Evolutionary conservation across 257 asterid genomes (phyloP).

Genomic region (Paulownia fortunei): DNA sequence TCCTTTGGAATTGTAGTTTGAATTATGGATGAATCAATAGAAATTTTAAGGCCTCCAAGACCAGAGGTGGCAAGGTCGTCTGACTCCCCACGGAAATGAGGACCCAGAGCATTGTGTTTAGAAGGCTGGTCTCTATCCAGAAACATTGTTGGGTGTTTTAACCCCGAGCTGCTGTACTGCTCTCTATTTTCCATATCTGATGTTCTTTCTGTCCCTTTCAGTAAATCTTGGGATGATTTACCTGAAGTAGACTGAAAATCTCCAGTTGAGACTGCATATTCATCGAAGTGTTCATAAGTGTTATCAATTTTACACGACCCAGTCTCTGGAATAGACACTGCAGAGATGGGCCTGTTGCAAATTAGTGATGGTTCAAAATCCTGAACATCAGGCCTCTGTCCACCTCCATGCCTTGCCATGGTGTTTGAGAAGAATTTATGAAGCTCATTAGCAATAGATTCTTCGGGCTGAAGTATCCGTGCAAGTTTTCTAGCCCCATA

Average conservation of each 20-base stretch:
- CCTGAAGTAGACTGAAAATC: conserved; percentile 23
- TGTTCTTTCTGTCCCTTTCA: conserved; percentile 12
- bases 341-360: conserved; percentile 33
- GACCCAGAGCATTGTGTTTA: conserved; percentile 1
- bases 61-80: conserved; percentile 32
- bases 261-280: neutral
- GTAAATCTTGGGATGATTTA: conserved; percentile 18
- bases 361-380: conserved; percentile 34
- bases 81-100: conserved; percentile 28
- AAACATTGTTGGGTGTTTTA: neutral
- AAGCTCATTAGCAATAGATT: conserved; percentile 60
- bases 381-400: conserved; percentile 60
- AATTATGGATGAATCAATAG: conserved; percentile 26
- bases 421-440: conserved; percentile 69
- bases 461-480: conserved; percentile 61
- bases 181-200: neutral
- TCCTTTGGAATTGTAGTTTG: conserved; percentile 30
- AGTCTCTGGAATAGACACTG: conserved; percentile 26
- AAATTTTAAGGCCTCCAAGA: conserved; percentile 32
- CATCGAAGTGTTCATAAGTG: neutral
- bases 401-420: conserved; percentile 68
- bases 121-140: conserved; percentile 8
- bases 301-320: conserved; percentile 36
- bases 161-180: neutral
- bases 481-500: conserved; percentile 82